Percentiles rank a stretch among this genome's conserved stretches.
These are phyloP conservation scores for Leccinellum luteum DNA, from an alignment of 768 basidiomycete species.

Conservation along the genomic window DNA sequence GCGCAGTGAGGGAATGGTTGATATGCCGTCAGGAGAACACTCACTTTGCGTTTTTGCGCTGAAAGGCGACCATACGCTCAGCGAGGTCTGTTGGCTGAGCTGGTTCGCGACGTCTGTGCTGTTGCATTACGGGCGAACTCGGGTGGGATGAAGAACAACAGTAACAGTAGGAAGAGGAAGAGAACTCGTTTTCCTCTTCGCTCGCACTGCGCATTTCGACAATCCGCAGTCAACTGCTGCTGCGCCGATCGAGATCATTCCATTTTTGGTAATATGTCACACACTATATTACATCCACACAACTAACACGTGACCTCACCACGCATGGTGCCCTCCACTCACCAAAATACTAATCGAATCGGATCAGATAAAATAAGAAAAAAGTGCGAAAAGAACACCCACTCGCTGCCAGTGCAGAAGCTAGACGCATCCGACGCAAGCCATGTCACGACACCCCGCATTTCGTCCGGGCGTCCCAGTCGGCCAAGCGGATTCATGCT, in stretches of 20 bases:
- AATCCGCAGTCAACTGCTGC: constrained; percentile 31
- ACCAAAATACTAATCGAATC: constrained; percentile 25
- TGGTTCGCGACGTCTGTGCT: constrained; percentile 38
- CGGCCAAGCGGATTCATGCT: constrained; percentile 66
- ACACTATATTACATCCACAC: constrained; percentile 14
- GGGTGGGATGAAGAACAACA: too few relatives aligned
- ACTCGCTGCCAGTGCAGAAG: constrained; percentile 85
- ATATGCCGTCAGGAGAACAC: constrained; percentile 18
- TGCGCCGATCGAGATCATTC: constrained; percentile 35
- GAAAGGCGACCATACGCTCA: constrained; percentile 66
- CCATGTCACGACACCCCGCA: constrained; percentile 71
- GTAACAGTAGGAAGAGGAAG: not conserved
- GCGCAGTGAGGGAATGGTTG: constrained; percentile 4
- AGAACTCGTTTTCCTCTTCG: not conserved
- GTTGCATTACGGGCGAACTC: constrained; percentile 29
- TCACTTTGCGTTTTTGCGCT: constrained; percentile 61
- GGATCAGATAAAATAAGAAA: not conserved
- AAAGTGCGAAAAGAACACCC: constrained; percentile 27
- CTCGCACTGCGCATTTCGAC: constrained; percentile 19
- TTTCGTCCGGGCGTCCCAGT: constrained; percentile 68
- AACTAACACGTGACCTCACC: constrained; percentile 25
- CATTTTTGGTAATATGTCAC: constrained; percentile 16
- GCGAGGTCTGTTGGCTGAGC: constrained; percentile 47
- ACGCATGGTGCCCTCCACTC: constrained; percentile 32
- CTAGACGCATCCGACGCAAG: constrained; percentile 73